phyloP scores from a whole-genome alignment of 176 grass and related monocot species.

The Rhipidocladum racemiflorum region DNA sequence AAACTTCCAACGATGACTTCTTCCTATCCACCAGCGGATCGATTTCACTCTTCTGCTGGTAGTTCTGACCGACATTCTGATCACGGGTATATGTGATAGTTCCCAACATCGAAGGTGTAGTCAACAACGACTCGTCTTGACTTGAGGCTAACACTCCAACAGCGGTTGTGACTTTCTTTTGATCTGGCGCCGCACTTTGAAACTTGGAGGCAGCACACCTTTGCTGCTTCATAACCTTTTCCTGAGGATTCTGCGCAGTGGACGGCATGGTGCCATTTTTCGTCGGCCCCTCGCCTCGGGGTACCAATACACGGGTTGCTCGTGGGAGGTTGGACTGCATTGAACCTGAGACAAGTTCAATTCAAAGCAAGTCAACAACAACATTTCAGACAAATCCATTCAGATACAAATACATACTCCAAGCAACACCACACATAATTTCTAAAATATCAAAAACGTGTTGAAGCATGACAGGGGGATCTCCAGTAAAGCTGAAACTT shows the following conservation, averaged over 20 bases:
- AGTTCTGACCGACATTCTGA: constrained; percentile 25
- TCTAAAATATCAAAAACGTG: neutral
- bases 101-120: constrained; percentile 36
- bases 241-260: neutral
- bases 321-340: constrained; percentile 52
- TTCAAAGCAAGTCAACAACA: constrained; percentile 8
- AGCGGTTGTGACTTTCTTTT: constrained; percentile 29
- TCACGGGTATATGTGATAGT: constrained; percentile 26
- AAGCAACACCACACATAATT: constrained; percentile 12
- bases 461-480: too few species aligned
- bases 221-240: constrained; percentile 25
- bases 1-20: constrained; percentile 36
- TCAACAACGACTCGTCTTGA: constrained; percentile 38
- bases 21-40: constrained; percentile 40
- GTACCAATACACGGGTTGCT: constrained; percentile 55
- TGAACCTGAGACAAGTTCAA: constrained; percentile 47
- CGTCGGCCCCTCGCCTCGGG: constrained; percentile 27
- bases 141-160: constrained; percentile 3
- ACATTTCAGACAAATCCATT: constrained; percentile 20
- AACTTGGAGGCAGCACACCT: constrained; percentile 39
- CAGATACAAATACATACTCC: neutral
- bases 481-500: neutral
- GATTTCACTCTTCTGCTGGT: constrained; percentile 30
- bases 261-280: constrained; percentile 39
- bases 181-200: constrained; percentile 14